Conservation (phyloP, 2,329 filamentous ascomycete species). For the Alternaria angustiovoidea region DNA sequence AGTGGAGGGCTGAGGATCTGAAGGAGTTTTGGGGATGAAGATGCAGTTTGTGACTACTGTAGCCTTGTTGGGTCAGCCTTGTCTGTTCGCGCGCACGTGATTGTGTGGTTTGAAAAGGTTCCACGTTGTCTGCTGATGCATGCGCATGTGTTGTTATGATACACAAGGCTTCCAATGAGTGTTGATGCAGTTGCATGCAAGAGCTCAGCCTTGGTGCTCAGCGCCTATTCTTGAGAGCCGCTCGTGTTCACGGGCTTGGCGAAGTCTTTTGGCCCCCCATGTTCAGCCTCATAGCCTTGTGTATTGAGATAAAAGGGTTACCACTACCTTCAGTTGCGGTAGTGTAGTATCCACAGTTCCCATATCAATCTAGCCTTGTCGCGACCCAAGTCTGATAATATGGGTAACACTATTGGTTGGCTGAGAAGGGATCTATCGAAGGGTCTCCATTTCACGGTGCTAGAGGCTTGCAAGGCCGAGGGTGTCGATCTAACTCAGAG, state of each 20-base stretch:
- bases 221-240: not conserved
- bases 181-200: not conserved
- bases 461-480: too few species aligned
- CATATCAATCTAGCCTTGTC: too few species aligned
- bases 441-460: too few species aligned
- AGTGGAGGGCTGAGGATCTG: constrained; percentile 63
- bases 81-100: not conserved
- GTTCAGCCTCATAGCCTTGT: not conserved
- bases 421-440: too few species aligned
- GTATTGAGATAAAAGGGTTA: not conserved
- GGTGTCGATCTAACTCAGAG: too few species aligned
- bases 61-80: not conserved
- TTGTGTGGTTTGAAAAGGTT: not conserved
- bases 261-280: not conserved
- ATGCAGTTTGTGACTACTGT: not conserved
- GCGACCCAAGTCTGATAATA: too few species aligned
- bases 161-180: not conserved
- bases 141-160: not conserved
- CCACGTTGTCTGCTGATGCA: not conserved
- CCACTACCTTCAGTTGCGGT: too few species aligned
- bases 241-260: not conserved
- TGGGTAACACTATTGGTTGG: too few species aligned
- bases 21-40: constrained; percentile 59
- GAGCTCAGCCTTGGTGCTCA: not conserved
- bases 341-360: too few species aligned